Evolutionary conservation across 1,139 yeast species (phyloP), one percentile per base, ranked within the genome.

Genomic region (Meyerozyma sp.): DNA sequence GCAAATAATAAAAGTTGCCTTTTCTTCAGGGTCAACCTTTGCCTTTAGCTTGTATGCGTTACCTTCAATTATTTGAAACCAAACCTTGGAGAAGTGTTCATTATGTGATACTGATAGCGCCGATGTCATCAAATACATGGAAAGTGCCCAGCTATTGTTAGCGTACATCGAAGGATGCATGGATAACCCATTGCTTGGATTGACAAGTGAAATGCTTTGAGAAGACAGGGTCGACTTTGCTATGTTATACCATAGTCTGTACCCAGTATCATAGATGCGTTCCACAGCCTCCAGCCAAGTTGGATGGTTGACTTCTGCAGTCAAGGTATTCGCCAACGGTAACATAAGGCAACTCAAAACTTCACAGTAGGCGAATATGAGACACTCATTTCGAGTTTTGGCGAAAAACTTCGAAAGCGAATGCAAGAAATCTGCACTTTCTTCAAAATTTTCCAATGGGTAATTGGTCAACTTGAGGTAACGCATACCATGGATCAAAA

Each of bases 301-400:
- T 3, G 98, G 98, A 61, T 90, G 95, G 56, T 94, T 93, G 1
- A 90, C 90, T 60, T 94, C 99, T 0, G 97, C 98, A 0, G 97
- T 88, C 30, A 91, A 74, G 2, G 79, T 73, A 16, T 89, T 94
- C 0, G 97, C 95, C 36, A 93, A 65, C 0, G 98, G 95, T 38
- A 88, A 65, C 3, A 94, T 64, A 35, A 94, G 73, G 46, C 79
- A 83, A 43, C 85, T 75, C 37, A 91, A 70, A 1, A 89, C 95
- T 49, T 89, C 96, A 41, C 95, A 86, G 59, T 93, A 94, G 1
- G 96, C 94, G 49, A 79, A 70, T 25, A 82, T 68, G 1, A 86
- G 73, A 4, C 81, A 73, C 45, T 81, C 81, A 49, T 83, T 84
- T 40, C 77, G 82, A 2, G 95, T 76, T 34, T 74, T 68, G 35